Conservation (phyloP, 1,284 basidiomycete genomes). For the Cryptococcus deneoformans region DNA sequence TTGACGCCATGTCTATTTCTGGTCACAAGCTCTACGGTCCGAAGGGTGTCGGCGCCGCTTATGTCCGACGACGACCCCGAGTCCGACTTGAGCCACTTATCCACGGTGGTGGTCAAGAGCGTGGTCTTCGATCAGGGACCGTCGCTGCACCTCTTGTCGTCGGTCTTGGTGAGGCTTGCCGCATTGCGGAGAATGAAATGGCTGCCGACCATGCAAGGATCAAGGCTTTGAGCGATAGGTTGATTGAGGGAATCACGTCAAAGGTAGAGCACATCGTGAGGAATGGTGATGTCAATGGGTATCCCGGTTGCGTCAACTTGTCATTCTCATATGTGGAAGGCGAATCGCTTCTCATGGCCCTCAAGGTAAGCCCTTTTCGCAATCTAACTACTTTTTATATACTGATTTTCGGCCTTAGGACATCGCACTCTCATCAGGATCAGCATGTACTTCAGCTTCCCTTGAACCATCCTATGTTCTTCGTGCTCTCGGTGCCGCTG, state of each 20-base stretch:
- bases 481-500: slow-evolving; percentile 90
- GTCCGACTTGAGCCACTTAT: slow-evolving; percentile 94
- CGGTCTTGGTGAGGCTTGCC: slow-evolving; percentile 92
- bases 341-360: slow-evolving; percentile 94
- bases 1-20: slow-evolving; percentile 94
- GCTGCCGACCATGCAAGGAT: slow-evolving; percentile 81
- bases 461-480: slow-evolving; percentile 98
- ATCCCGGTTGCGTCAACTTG: slow-evolving; percentile 90
- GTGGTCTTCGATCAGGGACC: slow-evolving; percentile 91
- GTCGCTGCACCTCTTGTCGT: slow-evolving; percentile 86
- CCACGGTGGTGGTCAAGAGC: slow-evolving; percentile 96
- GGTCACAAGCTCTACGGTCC: slow-evolving; percentile 99
- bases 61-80: slow-evolving; percentile 87
- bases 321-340: slow-evolving; percentile 98
- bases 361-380: slow-evolving; percentile 58
- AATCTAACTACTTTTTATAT: neutral
- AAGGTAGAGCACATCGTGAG: slow-evolving; percentile 87
- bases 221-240: slow-evolving; percentile 71
- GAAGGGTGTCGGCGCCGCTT: slow-evolving; percentile 93
- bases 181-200: slow-evolving; percentile 91
- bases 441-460: slow-evolving; percentile 97
- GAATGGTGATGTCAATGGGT: slow-evolving; percentile 87
- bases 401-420: slow-evolving; percentile 57
- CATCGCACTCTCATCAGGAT: slow-evolving; percentile 95
- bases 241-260: slow-evolving; percentile 76